Base-by-base conservation (phyloP, 768 basidiomycete genomes). In the Mycena floridula region DNA sequence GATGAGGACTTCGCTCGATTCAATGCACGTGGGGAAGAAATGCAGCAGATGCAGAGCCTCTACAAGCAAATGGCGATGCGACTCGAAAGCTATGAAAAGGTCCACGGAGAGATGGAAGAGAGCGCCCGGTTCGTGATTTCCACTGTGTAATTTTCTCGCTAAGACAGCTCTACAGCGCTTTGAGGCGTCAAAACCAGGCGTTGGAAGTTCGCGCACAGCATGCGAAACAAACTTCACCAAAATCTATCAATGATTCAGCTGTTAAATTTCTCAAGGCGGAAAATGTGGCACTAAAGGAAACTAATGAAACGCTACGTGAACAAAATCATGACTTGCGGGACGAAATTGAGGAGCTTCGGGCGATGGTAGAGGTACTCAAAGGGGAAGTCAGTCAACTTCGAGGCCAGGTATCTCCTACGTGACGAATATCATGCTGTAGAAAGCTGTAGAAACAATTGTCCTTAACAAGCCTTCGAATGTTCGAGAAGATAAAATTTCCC, bases 1-100 rank as follows among this genome's bases (percentile, higher is more conserved):
- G 85, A 89, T 48, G 68, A 67, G 20, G 88, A 90, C 54, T 86
- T 87, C 50, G 68, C 72, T 44, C 82, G 72, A 52, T 84, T 83
- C 49, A 85, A 82, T 46, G 74, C 77, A 37, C 74, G 79, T 30
- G 79, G 71, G 26, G 75, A 79, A 32, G 69, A 81, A 44, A 70
- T 88, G 13, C 67, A 74, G 30, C 53, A 64, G 2, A 70, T 87
- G 64, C 72, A 72, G 40, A 75, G 68, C 54, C 69, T 73, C 46
- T 81, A 76, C 55, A 74, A 72, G 57, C 80, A 87, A 54, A 78
- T 87, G 77, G 71, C 81, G 51, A 58, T 86, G 49, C 72, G 74
- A 2, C 55, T 89, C 5, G 74, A 81, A 37, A 79, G 76, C 45
- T 70, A 78, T 47, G 73, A 82, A 53, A 64, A 71, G 50, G 66